Evolutionary conservation across 108 stramenopile genomes (phyloP), one percentile per base, ranked within the genome.

Genomic region (Conticribra guillardii): DNA sequence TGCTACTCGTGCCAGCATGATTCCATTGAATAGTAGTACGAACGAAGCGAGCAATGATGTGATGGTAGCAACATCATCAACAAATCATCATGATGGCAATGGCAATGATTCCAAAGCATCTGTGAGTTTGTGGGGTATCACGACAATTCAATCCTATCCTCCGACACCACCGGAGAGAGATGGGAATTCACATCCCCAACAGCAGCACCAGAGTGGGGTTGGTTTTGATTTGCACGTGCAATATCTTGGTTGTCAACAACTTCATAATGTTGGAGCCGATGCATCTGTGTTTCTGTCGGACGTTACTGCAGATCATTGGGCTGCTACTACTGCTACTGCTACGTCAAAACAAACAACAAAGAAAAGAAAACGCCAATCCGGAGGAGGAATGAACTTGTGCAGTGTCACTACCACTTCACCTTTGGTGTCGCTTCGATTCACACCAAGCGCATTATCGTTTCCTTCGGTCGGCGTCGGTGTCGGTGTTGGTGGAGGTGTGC

Each of bases 251-350:
- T 68, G 62, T 8, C 52, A 67, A 18, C 22, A 60, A n/a, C 46
- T 75, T 22, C 61, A 64, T 9, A 60, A 56, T 21, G 71, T 80
- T 5, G 88, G 89, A 2, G 62, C 89, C 16, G 81, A 84, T 44
- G 46, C 84, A 3, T 82, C 79, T 27, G 56, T 85, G 8, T 90
- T 93, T 68, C 57, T 79, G 5, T 56, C 69, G 14, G 59, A 56
- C 9, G 5, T 41, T 0, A 59, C 69, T 32, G 31, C 70, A 17
- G 69, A 71, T 45, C 50, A 64, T 45, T 81, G 80, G 80, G 30
- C 64, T 18, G 23, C 24, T 30, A 16, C n/a, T 32, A 2, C 22
- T 31, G 34, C 8, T 26, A 51, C 27, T n/a, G 19, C 29, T 7
- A n/a, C 27, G n/a, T 18, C 17, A 23, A 63, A 24, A 0, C 21